phyloP scores from a whole-genome alignment of 345 rosid species.

The Citrus sp. region DNA sequence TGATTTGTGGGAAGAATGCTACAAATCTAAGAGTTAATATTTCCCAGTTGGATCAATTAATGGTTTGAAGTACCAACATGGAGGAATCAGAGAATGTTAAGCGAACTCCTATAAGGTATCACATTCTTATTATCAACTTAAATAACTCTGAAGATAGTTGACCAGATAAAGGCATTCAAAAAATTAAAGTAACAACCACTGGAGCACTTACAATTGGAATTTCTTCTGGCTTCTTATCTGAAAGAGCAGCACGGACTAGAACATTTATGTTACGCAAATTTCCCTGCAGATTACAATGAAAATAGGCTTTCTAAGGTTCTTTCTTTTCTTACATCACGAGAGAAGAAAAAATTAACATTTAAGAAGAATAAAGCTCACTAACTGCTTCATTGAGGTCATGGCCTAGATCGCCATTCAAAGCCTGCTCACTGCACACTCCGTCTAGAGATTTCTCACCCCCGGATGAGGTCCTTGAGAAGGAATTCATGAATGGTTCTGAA shows the following conservation, averaged over 20 bases:
- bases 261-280: constrained; percentile 45
- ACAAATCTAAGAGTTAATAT: background rate
- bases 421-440: constrained; percentile 22
- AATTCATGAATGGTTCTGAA: constrained; percentile 68
- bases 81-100: background rate
- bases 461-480: constrained; percentile 59
- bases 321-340: background rate
- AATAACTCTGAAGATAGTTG: background rate
- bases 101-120: background rate
- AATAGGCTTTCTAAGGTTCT: background rate
- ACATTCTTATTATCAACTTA: background rate
- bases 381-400: constrained; percentile 60
- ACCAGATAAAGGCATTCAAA: background rate
- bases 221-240: constrained; percentile 83
- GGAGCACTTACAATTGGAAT: constrained; percentile 66
- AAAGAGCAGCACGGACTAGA: constrained; percentile 70
- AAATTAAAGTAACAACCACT: constrained; percentile 23
- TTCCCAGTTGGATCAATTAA: background rate
- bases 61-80: background rate
- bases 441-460: constrained; percentile 38
- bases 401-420: constrained; percentile 20
- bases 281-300: constrained; percentile 37
- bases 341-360: constrained; percentile 5
- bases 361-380: constrained; percentile 25
- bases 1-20: background rate